A percentile compares a stretch with the other conserved stretches of the same genome.
phyloP scores from a whole-genome alignment of 202 grass and related monocot genomes.

The Setaria viridis region DNA sequence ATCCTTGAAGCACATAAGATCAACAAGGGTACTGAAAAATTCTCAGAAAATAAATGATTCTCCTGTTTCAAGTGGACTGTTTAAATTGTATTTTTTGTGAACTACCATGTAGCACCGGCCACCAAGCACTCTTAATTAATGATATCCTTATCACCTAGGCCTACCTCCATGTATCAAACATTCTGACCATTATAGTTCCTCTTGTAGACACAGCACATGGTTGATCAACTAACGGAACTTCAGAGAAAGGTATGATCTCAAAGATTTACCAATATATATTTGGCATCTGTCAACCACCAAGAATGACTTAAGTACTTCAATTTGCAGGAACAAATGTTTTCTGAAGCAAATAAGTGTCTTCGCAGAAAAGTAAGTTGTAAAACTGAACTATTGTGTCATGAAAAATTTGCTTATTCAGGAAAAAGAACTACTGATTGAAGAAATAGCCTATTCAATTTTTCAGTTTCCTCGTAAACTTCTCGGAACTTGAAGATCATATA shows the following conservation, averaged over 20 bases:
- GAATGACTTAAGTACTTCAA: slow-evolving; percentile 24
- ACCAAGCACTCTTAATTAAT: neutral
- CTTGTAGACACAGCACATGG: slow-evolving; percentile 74
- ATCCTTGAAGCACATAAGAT: slow-evolving; percentile 87
- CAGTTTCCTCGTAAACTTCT: neutral
- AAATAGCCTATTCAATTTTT: neutral
- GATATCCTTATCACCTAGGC: neutral
- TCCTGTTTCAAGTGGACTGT: neutral
- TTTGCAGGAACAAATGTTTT: slow-evolving; percentile 77
- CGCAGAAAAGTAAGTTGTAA: slow-evolving; percentile 68
- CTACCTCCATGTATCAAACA: neutral
- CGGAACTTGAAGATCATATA: neutral
- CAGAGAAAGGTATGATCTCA: slow-evolving; percentile 71
- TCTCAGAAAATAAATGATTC: neutral
- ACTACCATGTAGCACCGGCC: neutral
- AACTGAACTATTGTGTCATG: neutral
- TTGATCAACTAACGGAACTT: slow-evolving; percentile 66
- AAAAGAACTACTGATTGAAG: too few relatives aligned
- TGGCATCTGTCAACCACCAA: neutral
- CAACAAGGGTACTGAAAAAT: slow-evolving; percentile 68
- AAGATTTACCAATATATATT: slow-evolving; percentile 1
- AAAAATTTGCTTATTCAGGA: too few relatives aligned
- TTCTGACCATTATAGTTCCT: slow-evolving; percentile 18
- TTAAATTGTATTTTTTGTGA: neutral
- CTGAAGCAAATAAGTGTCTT: slow-evolving; percentile 80